A percentile compares a stretch with the other conserved stretches of the same genome.
Conservation (phyloP, 768 basidiomycete genomes). For the Ramaria rubella region DNA sequence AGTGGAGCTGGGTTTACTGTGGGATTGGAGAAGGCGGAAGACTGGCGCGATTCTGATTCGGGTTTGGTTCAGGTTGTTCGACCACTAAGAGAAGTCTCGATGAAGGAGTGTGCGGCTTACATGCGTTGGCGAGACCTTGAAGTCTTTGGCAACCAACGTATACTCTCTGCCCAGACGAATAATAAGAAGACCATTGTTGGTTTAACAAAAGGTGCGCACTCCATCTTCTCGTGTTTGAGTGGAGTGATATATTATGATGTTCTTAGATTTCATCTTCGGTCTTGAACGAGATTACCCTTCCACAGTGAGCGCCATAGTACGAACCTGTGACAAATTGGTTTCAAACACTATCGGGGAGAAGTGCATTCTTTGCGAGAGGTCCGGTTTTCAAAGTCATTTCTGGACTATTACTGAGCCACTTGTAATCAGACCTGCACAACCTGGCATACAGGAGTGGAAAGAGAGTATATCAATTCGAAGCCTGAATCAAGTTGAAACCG, state of each 20-base stretch:
- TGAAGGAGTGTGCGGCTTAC: slow-evolving; percentile 76
- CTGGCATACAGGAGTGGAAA: slow-evolving; percentile 67
- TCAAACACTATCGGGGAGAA: slow-evolving; percentile 42
- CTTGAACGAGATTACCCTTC: slow-evolving; percentile 80
- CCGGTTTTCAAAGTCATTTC: slow-evolving; percentile 5
- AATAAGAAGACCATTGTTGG: slow-evolving; percentile 54
- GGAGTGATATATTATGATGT: background rate
- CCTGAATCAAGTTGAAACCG: slow-evolving; percentile 24
- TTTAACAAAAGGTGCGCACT: slow-evolving; percentile 58
- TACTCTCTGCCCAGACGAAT: slow-evolving; percentile 22
- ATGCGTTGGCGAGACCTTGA: slow-evolving; percentile 62
- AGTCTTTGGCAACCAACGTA: slow-evolving; percentile 42
- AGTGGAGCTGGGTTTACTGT: slow-evolving; percentile 73
- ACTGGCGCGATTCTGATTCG: slow-evolving; percentile 42
- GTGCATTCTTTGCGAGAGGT: slow-evolving; percentile 69
- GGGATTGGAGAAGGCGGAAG: slow-evolving; percentile 62
- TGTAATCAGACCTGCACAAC: slow-evolving; percentile 50
- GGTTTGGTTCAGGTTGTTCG: slow-evolving; percentile 46
- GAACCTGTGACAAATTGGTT: slow-evolving; percentile 72
- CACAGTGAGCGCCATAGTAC: slow-evolving; percentile 76
- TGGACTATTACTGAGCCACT: background rate
- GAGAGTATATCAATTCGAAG: slow-evolving; percentile 64
- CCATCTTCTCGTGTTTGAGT: background rate
- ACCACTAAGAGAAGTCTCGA: slow-evolving; percentile 65
- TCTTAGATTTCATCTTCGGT: slow-evolving; percentile 68